Base-by-base conservation (phyloP, 2,329 filamentous ascomycete genomes). In the Ophiostoma novo-ulmi region DNA sequence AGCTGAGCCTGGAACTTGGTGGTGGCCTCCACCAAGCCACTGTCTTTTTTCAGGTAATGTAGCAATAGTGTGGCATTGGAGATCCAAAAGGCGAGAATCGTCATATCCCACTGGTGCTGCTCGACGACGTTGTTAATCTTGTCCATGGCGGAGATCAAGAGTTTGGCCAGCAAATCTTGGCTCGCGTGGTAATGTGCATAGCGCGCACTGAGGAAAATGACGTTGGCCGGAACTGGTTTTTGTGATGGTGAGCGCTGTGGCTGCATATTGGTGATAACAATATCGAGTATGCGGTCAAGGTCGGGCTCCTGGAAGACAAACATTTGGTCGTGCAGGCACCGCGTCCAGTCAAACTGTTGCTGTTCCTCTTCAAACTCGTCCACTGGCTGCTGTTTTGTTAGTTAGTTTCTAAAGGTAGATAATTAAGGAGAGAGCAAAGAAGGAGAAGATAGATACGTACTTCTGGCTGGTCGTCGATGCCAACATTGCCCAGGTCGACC, bases 41-140 rank as follows among this genome's bases (percentile, higher is more conserved):
- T 82, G 76, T 99, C 95, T 80, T 99, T 99, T 79, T 97, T 97
- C 70, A 99, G 83, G 78, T 99, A 99, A 79, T 99, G 94, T 69
- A 98, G 83, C n/a, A 99, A 82, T 55, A 99, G 82, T 0, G 95
- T 99, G 10, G 93, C 93, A 79, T 99, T 99, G 1, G 95, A 98
- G 77, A 97, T 93, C 95, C 95, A 99, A 78, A 99, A 99, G 2
- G 95, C 95, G 52, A 99, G 83, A 75, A 99, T 97, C 0, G 95
- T 99, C 95, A 99, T 99, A 78, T 99, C 95, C 95, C 95, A 98
- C 78, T 99, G 95, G 77, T 94, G 89, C 73, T 87, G 87, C 80
- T 98, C 95, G n/a, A 99, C 93, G 39, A 97, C 93, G 72, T 93
- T 90, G 77, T 98, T 98, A 76, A 99, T 98, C 80, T 94, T 95